Evolutionary conservation across 345 rosid species (phyloP), one percentile per base, ranked within the genome.

Genomic region (Boechera divaricarpa): DNA sequence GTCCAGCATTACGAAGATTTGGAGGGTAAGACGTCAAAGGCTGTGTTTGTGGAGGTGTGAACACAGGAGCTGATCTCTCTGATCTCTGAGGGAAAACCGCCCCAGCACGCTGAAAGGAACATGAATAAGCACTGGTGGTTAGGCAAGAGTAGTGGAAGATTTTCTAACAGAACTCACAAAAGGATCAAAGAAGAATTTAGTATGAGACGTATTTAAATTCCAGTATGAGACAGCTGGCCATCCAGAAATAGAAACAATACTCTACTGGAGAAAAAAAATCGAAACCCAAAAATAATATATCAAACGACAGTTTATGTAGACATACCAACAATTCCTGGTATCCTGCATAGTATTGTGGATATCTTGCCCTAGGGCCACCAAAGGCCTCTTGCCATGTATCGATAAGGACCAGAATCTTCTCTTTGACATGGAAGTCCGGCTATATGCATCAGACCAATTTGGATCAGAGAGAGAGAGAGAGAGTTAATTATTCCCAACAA

Each of bases 351-450:
- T 93, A 96, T 79, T 96, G 99, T 44, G 99, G 95, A 90, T 91
- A 93, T 90, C 98, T 93, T 64, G 99, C 93, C 83, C 95, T 89
- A 29, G 98, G 79, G 45, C 97, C 98, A 71, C 98, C 99, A 80
- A 96, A 96, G 63, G 97, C 98, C 83, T 96, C 99, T 91, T 96
- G 99, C 99, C 99, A 96, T 44, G 96, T 96, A 76, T 93, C 99
- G 45, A 96, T 84, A 64, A 96, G 87, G 69, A 72, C 83, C 77
- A 96, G 65, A 77, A 96, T 89, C 92, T 96, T 96, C 89, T 91
- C 97, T 83, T 96, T 96, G 77, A 91, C 98, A 78, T 87, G 91
- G 57, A 82, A 76, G 82, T 92, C 98, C 4, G 96, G 92, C 98
- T 92, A 83, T 79, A 82, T 69, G 74, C 51, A 67, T 63, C 70